Percentiles rank a stretch among this genome's conserved stretches.
Conservation (phyloP, 306 rosid species). For the Bauhinia variegata region DNA sequence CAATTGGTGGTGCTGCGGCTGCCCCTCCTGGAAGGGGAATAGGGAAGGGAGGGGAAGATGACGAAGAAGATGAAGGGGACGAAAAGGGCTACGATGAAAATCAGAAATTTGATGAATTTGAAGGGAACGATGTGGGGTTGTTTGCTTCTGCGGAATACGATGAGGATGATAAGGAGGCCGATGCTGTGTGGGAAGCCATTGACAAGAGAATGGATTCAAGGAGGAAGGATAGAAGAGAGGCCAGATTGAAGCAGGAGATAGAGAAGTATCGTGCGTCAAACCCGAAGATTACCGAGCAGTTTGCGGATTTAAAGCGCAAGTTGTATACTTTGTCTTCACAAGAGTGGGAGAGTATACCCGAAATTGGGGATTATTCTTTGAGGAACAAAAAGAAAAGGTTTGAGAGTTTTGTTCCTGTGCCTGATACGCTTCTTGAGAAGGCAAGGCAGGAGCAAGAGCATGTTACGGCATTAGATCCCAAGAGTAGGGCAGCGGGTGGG, state of each 20-base stretch:
- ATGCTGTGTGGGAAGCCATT: slow-evolving; percentile 89
- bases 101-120: slow-evolving; percentile 86
- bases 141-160: slow-evolving; percentile 87
- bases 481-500: slow-evolving; percentile 72
- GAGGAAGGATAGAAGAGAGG: slow-evolving; percentile 88
- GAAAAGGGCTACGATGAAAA: slow-evolving; percentile 88
- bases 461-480: slow-evolving; percentile 83
- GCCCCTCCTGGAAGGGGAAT: slow-evolving; percentile 55
- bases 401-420: slow-evolving; percentile 88
- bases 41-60: slow-evolving; percentile 77
- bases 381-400: slow-evolving; percentile 87
- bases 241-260: slow-evolving; percentile 86
- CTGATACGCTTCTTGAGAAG: slow-evolving; percentile 85
- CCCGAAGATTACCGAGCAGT: slow-evolving; percentile 84
- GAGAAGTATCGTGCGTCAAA: slow-evolving; percentile 88
- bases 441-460: slow-evolving; percentile 93
- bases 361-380: slow-evolving; percentile 75
- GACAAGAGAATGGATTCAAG: slow-evolving; percentile 90
- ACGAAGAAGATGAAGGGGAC: slow-evolving; percentile 82
- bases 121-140: slow-evolving; percentile 89
- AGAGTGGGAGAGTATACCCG: slow-evolving; percentile 86
- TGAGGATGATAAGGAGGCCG: slow-evolving; percentile 92
- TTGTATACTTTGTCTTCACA: slow-evolving; percentile 62
- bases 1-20: slow-evolving; percentile 51
- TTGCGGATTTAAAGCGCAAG: slow-evolving; percentile 77